These are phyloP conservation scores for Ramalina intermedia DNA, from an alignment of 495 filamentous ascomycete species.

Conservation along the genomic window DNA sequence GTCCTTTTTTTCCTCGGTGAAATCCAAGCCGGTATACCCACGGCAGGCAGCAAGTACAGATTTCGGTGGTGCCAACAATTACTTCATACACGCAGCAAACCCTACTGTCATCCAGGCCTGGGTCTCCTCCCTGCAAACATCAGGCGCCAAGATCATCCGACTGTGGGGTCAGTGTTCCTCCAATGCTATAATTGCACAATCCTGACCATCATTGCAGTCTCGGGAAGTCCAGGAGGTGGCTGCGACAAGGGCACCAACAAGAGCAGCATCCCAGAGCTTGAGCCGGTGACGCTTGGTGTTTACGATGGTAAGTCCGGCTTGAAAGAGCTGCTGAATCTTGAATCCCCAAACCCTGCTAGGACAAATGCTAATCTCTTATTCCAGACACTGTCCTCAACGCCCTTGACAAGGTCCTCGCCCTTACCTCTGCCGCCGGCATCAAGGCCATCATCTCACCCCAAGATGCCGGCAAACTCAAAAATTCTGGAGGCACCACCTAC, in stretches of 20 bases:
- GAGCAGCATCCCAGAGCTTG: background rate
- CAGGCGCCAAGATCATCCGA: background rate
- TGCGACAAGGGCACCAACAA: background rate
- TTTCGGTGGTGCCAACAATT: background rate
- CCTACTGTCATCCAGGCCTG: background rate
- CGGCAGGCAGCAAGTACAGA: background rate
- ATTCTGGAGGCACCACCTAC: background rate
- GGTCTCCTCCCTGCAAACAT: background rate
- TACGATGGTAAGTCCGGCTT: background rate
- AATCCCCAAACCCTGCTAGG: background rate
- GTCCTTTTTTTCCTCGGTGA: too few relatives aligned
- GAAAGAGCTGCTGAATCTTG: background rate
- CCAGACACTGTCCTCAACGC: background rate
- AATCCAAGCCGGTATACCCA: too few relatives aligned
- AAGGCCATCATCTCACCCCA: background rate
- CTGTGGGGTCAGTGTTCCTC: background rate
- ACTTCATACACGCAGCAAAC: background rate
- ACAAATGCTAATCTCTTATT: background rate
- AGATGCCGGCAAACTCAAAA: background rate
- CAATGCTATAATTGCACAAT: background rate
- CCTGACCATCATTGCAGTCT: background rate
- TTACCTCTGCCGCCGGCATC: background rate
- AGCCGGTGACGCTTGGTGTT: background rate
- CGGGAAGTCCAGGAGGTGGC: background rate
- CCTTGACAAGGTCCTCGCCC: background rate